Evolutionary conservation across 208 protist species (phyloP).

Genomic region (Giardia duodenalis): DNA sequence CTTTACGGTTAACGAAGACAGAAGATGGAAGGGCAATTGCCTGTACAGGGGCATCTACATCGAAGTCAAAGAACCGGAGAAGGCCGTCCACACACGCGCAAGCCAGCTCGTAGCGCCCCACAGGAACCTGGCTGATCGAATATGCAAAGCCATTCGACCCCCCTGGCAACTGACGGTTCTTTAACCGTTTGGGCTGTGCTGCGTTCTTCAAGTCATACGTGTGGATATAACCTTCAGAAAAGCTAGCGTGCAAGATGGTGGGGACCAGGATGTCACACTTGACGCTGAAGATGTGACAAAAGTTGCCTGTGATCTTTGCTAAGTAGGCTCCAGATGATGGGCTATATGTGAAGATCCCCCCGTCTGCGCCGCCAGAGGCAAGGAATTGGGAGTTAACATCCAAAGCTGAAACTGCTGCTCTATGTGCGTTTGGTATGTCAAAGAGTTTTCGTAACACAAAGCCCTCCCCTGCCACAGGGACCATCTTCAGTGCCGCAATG

Average conservation of each 20-base stretch:
- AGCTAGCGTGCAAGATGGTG: neutral
- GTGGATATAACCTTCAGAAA: neutral
- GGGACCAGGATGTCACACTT: neutral
- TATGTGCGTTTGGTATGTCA: neutral
- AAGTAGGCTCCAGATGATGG: neutral
- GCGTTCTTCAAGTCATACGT: neutral
- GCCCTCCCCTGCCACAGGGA: neutral
- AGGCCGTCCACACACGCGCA: neutral
- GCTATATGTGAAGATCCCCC: neutral
- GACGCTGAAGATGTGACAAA: neutral
- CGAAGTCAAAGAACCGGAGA: neutral
- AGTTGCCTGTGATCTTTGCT: neutral
- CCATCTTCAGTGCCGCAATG: neutral
- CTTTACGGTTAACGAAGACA: neutral
- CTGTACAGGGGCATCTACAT: slow-evolving; percentile 2
- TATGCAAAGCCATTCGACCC: neutral
- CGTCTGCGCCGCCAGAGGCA: neutral
- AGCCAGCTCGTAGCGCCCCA: slow-evolving; percentile 5
- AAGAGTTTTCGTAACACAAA: no score
- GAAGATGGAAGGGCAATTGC: neutral
- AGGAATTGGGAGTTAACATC: neutral
- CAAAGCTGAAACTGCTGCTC: neutral
- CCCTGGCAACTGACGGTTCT: neutral
- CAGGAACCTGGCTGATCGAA: neutral
- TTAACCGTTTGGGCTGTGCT: neutral